phyloP scores from a whole-genome alignment of 257 asterid genomes.

The Solanum ahanhuiri region DNA sequence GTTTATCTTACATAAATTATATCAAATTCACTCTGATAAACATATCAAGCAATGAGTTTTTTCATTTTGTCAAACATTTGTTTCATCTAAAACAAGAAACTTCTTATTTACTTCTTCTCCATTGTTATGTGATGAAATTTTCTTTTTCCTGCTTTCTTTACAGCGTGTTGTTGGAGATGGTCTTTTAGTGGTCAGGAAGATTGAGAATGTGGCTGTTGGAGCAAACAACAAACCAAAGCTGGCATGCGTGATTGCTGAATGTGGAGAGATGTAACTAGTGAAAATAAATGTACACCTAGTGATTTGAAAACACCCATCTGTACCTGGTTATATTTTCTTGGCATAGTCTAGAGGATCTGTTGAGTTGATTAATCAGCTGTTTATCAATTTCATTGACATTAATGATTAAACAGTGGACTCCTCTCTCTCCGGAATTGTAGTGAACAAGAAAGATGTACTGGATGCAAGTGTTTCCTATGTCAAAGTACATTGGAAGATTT shows the following conservation, averaged over 20 bases:
- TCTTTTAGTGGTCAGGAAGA: slow-evolving; percentile 72
- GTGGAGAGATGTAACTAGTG: slow-evolving; percentile 79
- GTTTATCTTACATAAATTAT: background rate
- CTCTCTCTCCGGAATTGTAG: background rate
- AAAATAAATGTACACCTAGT: background rate
- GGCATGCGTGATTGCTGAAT: slow-evolving; percentile 76
- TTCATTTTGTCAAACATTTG: background rate
- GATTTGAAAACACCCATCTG: background rate
- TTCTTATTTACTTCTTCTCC: background rate
- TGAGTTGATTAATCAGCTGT: background rate
- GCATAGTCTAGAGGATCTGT: background rate
- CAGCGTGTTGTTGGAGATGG: slow-evolving; percentile 98
- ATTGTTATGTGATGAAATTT: background rate
- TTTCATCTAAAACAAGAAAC: background rate
- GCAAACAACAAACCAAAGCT: slow-evolving; percentile 79
- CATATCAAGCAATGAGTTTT: background rate
- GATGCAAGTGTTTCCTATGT: background rate
- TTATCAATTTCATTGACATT: background rate
- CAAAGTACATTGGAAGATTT: background rate
- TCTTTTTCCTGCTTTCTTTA: slow-evolving; percentile 7
- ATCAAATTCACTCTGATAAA: background rate
- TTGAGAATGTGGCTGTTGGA: slow-evolving; percentile 90
- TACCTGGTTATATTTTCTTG: background rate
- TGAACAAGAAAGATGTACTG: background rate
- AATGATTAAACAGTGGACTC: background rate